phyloP scores from a whole-genome alignment of 768 basidiomycete species.

The Tricholoma flavovirens region DNA sequence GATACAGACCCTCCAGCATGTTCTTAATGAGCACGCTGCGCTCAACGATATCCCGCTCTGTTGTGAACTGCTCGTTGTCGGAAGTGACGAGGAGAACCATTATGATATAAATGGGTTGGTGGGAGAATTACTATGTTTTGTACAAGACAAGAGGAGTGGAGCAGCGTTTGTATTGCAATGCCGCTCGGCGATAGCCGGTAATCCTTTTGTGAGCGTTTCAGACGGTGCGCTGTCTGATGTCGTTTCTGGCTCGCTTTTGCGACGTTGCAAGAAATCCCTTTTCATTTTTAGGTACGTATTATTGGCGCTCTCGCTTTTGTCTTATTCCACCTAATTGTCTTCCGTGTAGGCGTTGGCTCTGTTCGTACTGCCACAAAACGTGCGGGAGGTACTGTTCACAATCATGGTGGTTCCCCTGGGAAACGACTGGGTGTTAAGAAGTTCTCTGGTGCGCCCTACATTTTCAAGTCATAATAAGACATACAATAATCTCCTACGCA shows the following conservation, averaged over 20 bases:
- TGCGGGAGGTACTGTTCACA: slow-evolving; percentile 90
- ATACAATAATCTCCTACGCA: background rate
- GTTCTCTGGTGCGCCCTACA: slow-evolving; percentile 70
- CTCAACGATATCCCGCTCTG: slow-evolving; percentile 92
- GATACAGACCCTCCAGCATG: slow-evolving; percentile 88
- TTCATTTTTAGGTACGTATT: slow-evolving; percentile 34
- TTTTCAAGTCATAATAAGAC: background rate
- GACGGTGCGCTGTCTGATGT: slow-evolving; percentile 26
- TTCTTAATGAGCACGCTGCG: slow-evolving; percentile 97
- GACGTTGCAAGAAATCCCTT: slow-evolving; percentile 42
- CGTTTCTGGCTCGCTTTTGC: slow-evolving; percentile 43
- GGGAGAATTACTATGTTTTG: slow-evolving; percentile 12
- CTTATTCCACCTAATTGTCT: slow-evolving; percentile 3
- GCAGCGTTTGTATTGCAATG: slow-evolving; percentile 24
- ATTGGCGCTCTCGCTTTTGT: background rate
- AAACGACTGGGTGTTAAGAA: slow-evolving; percentile 94
- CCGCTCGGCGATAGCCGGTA: slow-evolving; percentile 35
- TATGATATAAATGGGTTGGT: slow-evolving; percentile 17
- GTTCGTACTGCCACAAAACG: slow-evolving; percentile 94
- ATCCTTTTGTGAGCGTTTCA: too few species aligned
- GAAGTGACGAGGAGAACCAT: slow-evolving; percentile 91
- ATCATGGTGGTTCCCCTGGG: slow-evolving; percentile 89
- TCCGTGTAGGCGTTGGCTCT: slow-evolving; percentile 44
- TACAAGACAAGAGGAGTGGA: too few species aligned
- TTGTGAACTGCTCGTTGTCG: slow-evolving; percentile 90